These are phyloP conservation scores for Chiua virens DNA, from an alignment of 768 basidiomycete genomes.

Conservation along the genomic window DNA sequence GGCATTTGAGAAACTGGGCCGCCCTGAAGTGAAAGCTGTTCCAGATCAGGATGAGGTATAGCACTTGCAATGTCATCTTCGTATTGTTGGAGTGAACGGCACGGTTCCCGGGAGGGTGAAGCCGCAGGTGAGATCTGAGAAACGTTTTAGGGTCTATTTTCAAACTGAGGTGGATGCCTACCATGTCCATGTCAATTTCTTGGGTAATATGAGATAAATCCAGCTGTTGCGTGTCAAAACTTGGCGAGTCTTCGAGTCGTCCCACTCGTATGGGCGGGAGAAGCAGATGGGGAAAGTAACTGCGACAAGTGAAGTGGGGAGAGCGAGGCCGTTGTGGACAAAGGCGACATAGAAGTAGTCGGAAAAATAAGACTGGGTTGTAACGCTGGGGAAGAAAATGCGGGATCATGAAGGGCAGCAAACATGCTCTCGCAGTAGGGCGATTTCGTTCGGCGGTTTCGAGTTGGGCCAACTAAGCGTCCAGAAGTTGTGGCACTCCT, in stretches of 20 bases:
- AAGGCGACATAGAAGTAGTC: background rate
- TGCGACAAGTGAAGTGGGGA: constrained; percentile 17
- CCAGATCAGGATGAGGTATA: background rate
- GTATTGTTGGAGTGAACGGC: background rate
- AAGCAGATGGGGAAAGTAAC: constrained; percentile 15
- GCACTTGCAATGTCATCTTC: background rate
- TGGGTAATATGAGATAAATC: constrained; percentile 20
- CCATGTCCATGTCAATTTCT: constrained; percentile 32
- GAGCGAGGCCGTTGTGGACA: constrained; percentile 5
- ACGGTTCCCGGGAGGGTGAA: constrained; percentile 11
- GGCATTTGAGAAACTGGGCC: background rate
- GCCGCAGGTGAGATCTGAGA: constrained; percentile 29
- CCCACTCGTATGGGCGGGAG: constrained; percentile 1
- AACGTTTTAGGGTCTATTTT: background rate
- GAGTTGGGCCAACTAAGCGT: constrained; percentile 34
- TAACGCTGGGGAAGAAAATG: constrained; percentile 1
- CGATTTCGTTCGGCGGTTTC: constrained; percentile 28
- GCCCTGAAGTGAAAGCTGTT: background rate
- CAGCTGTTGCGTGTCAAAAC: constrained; percentile 19
- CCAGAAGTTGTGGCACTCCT: constrained; percentile 35
- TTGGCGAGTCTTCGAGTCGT: constrained; percentile 22
- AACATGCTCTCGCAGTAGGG: constrained; percentile 17
- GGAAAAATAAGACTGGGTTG: constrained; percentile 1
- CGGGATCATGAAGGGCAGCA: constrained; percentile 5
- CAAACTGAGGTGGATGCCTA: constrained; percentile 13